Percentiles rank a stretch among this genome's conserved stretches.
phyloP scores from a whole-genome alignment of 352 stramenopile genomes.

The Pythium periplocum region DNA sequence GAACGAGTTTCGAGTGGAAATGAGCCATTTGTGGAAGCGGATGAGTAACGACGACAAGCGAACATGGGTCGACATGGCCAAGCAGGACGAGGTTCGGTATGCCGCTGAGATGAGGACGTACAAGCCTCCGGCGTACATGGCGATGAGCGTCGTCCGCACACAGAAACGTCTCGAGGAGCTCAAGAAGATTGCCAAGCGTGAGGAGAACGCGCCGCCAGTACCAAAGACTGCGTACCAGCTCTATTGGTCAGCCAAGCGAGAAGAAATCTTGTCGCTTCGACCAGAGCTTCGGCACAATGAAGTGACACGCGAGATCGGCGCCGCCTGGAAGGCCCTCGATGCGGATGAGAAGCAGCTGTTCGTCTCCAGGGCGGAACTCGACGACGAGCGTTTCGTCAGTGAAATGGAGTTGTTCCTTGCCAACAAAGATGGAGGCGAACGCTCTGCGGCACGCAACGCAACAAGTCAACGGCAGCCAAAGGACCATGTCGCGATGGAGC shows the following conservation, averaged over 20 bases:
- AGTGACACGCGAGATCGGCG: slow-evolving; percentile 38
- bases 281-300: slow-evolving; percentile 34
- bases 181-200: slow-evolving; percentile 21
- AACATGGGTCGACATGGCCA: slow-evolving; percentile 42
- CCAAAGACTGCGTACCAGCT: slow-evolving; percentile 41
- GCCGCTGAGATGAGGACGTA: slow-evolving; percentile 44
- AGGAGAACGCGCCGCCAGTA: slow-evolving; percentile 28
- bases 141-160: slow-evolving; percentile 12
- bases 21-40: slow-evolving; percentile 44
- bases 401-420: slow-evolving; percentile 34
- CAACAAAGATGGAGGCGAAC: neutral
- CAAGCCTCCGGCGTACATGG: slow-evolving; percentile 32
- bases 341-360: slow-evolving; percentile 26
- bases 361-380: slow-evolving; percentile 29
- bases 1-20: slow-evolving; percentile 51
- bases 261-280: slow-evolving; percentile 22
- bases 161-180: slow-evolving; percentile 33
- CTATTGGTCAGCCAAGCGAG: slow-evolving; percentile 31
- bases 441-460: no score
- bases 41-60: slow-evolving; percentile 37
- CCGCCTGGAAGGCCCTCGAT: slow-evolving; percentile 36
- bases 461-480: no score
- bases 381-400: slow-evolving; percentile 37
- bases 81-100: slow-evolving; percentile 39
- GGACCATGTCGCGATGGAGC: no score